Conservation (phyloP, 257 asterid genomes). For the Fraxinus pennsylvanica region DNA sequence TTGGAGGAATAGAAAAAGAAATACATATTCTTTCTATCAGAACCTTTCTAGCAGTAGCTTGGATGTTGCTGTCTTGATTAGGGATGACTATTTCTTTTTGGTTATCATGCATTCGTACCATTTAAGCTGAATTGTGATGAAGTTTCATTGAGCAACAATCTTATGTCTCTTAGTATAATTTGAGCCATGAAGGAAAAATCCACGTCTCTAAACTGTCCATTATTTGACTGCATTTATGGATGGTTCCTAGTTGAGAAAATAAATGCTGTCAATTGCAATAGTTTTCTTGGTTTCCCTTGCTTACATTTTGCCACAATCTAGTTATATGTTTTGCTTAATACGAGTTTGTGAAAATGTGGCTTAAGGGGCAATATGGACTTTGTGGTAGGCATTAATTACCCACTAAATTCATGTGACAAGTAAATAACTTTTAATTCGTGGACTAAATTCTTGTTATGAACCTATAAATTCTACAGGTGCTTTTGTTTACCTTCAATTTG, state of each 20-base stretch:
- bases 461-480: neutral
- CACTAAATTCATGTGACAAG: neutral
- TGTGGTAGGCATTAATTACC: slow-evolving; percentile 1
- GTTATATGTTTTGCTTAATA: neutral
- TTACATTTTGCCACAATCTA: neutral
- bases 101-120: neutral
- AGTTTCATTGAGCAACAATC: too few relatives aligned
- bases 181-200: neutral
- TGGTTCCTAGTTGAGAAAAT: neutral
- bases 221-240: neutral
- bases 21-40: too few relatives aligned
- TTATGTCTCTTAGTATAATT: too few relatives aligned
- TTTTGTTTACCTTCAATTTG: neutral
- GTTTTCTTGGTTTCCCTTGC: neutral
- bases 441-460: neutral
- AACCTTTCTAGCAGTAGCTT: neutral
- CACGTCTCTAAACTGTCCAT: neutral
- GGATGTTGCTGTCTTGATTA: neutral
- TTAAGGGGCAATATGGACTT: neutral
- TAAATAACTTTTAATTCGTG: neutral
- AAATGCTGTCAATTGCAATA: neutral
- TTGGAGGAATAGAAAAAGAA: neutral
- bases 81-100: neutral
- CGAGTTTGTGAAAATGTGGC: slow-evolving; percentile 1
- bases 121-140: neutral